Evolutionary conservation across 495 filamentous ascomycete species (phyloP).

Genomic region (Penicillium fimorum): DNA sequence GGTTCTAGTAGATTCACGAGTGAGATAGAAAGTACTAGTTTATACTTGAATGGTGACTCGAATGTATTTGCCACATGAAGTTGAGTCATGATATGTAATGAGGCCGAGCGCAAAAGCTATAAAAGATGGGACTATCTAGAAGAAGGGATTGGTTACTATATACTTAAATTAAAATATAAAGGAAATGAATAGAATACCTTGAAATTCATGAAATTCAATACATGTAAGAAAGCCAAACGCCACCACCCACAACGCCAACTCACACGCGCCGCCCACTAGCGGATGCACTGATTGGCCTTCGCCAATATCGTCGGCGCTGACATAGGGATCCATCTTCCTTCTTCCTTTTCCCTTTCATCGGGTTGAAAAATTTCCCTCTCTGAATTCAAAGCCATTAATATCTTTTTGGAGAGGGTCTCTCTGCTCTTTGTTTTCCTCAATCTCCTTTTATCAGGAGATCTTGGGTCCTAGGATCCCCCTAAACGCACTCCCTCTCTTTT

Average conservation of each 20-base stretch:
- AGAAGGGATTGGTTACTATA: not conserved
- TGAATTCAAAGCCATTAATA: slow-evolving; percentile 15
- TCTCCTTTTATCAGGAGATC: slow-evolving; percentile 11
- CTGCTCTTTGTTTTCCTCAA: slow-evolving; percentile 8
- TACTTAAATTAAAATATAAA: not conserved
- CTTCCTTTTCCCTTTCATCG: slow-evolving; percentile 18
- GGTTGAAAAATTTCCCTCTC: slow-evolving; percentile 27
- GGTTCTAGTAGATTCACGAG: not conserved
- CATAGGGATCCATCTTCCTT: slow-evolving; percentile 12
- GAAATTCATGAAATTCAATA: slow-evolving; percentile 17
- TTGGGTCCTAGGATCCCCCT: slow-evolving; percentile 10
- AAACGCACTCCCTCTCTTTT: slow-evolving; percentile 16
- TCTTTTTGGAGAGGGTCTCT: slow-evolving; percentile 7
- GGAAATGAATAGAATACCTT: slow-evolving; percentile 9
- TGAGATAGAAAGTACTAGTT: slow-evolving; percentile 5
- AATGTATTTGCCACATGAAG: not conserved
- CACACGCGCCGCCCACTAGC: slow-evolving; percentile 15
- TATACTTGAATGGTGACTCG: not conserved
- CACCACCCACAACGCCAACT: slow-evolving; percentile 19
- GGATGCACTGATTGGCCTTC: slow-evolving; percentile 11
- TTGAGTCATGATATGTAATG: slow-evolving; percentile 6
- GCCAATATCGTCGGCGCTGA: slow-evolving; percentile 9
- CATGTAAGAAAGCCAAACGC: slow-evolving; percentile 15
- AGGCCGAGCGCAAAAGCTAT: not conserved
- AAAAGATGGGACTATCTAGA: not conserved